Base-by-base conservation (phyloP, 768 basidiomycete genomes). In the Rhizopogon sp. region DNA sequence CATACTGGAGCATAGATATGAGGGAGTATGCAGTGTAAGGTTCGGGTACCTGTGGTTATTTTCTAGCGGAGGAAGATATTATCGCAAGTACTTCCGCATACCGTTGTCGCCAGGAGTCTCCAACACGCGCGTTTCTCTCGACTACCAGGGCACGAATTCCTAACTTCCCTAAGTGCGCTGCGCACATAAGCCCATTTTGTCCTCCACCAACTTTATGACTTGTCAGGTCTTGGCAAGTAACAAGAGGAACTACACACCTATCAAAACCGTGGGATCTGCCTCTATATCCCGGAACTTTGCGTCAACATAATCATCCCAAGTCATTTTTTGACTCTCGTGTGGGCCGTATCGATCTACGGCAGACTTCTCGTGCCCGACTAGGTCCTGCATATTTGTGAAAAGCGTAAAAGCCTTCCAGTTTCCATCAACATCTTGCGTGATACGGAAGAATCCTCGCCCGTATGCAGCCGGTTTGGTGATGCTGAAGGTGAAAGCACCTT, bases 391-490 rank as follows among this genome's bases (percentile, higher is more conserved):
- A 53, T 79, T 76, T 5, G 84, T 85, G 60, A 78, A 81, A 14
- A 84, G 59, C 14, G 72, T 72, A 58, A 80, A 75, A 0, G 81
- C 81, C 62, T 77, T 80, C 85, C 85, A 85, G 10, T 68, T 70
- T 1, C 78, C 81, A 1, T 85, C 70, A 10, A 16, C n/a, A 17
- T 45, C 44, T 45, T 29, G 44, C 0, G 1, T 45, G 28, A 45
- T 29, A 31, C 44, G 44, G 28, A 45, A 45, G n/a, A 45, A 45
- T 3, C 44, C 44, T n/a, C 29, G 44, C 6, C 44, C 44, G 3
- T 29, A 6, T 53, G 85, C 86, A 0, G 92, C 93, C 9, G 90
- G 92, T 45, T 88, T 86, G 60, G 72, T 90, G 64, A 74, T 88
- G 60, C 83, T 81, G 53, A 90, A 89, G 70, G 82, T 33, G 31